Evolutionary conservation across 768 basidiomycete species (phyloP).

Genomic region (Suillus variegatus): DNA sequence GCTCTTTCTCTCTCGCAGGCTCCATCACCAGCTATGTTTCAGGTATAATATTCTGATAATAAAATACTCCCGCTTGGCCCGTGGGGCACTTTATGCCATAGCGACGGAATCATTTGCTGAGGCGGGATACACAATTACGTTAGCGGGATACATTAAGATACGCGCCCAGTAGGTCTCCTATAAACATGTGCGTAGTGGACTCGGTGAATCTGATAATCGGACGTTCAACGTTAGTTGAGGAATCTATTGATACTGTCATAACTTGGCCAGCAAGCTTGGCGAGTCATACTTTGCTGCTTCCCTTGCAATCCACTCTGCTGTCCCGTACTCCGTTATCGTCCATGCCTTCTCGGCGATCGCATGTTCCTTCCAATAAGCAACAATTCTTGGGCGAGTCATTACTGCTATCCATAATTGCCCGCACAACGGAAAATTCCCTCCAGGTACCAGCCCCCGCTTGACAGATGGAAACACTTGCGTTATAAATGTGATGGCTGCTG

Average conservation of each 20-base stretch:
- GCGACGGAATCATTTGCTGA: neutral
- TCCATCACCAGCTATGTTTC: no score
- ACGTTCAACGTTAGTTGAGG: no score
- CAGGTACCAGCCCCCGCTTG: constrained; percentile 12
- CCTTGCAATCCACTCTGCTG: constrained; percentile 24
- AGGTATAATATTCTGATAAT: neutral
- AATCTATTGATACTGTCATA: neutral
- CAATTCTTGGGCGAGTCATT: constrained; percentile 13
- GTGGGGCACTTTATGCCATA: no score
- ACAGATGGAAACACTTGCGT: constrained; percentile 23
- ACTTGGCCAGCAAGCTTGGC: neutral
- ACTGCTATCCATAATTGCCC: constrained; percentile 25
- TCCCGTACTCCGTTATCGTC: constrained; percentile 15
- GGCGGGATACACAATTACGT: neutral
- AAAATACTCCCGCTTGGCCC: neutral
- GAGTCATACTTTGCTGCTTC: constrained; percentile 13
- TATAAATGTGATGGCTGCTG: constrained; percentile 23
- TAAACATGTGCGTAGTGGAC: no score
- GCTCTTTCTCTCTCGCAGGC: no score
- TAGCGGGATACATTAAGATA: no score
- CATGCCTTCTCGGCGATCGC: constrained; percentile 13
- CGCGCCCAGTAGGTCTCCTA: no score
- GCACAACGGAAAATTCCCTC: constrained; percentile 21
- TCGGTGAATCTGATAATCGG: neutral
- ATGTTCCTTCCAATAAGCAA: constrained; percentile 20